Conservation (phyloP, 2,329 filamentous ascomycete species). For the Calonectria naviculata region DNA sequence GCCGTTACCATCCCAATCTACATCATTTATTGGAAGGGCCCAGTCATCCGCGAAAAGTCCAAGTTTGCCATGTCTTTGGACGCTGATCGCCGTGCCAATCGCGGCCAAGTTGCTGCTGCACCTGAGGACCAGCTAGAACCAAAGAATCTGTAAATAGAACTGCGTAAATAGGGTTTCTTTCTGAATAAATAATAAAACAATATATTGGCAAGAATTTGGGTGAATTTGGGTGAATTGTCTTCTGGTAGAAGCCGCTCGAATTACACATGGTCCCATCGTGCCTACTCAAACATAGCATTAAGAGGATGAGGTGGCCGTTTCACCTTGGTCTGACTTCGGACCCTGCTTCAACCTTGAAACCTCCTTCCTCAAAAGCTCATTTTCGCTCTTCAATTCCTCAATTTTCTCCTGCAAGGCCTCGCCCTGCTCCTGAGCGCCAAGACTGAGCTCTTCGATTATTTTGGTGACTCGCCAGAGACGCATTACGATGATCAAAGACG, state of each 20-base stretch:
- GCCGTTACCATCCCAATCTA: background rate
- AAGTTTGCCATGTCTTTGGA: background rate
- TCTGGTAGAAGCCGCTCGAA: too few species aligned
- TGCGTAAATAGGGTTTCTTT: background rate
- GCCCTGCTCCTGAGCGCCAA: constrained; percentile 71
- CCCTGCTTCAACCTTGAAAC: background rate
- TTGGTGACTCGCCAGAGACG: constrained; percentile 77
- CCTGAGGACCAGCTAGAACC: background rate
- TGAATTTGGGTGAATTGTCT: too few species aligned
- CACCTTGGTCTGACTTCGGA: background rate
- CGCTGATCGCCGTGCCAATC: background rate
- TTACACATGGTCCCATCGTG: too few species aligned
- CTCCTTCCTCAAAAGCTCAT: constrained; percentile 32
- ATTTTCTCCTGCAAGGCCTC: constrained; percentile 66
- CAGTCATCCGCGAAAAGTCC: background rate
- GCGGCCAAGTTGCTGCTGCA: background rate
- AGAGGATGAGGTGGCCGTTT: background rate
- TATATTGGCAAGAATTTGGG: too few species aligned
- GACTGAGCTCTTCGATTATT: constrained; percentile 75
- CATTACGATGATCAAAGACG: constrained; percentile 73
- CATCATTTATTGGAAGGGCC: background rate
- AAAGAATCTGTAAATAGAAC: background rate
- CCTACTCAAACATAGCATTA: background rate
- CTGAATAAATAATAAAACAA: background rate
- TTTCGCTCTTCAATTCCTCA: constrained; percentile 62